phyloP scores from a whole-genome alignment of 2,329 filamentous ascomycete species.

The Herpomyces periplanetae region DNA sequence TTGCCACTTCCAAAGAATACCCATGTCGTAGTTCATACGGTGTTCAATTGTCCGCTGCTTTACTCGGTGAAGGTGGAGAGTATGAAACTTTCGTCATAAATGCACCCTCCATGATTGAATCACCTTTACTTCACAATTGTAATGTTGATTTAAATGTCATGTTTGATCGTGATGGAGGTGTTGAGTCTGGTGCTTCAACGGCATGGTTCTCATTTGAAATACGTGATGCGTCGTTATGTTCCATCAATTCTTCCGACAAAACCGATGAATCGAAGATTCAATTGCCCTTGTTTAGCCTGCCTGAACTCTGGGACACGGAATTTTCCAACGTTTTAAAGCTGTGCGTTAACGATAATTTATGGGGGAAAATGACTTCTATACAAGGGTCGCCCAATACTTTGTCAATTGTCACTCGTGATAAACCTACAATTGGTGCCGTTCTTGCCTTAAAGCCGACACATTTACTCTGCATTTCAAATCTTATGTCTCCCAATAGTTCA shows the following conservation, averaged over 20 bases:
- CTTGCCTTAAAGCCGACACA: too few species aligned
- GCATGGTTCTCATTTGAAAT: constrained; percentile 4
- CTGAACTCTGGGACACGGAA: constrained; percentile 21
- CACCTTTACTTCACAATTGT: constrained; percentile 25
- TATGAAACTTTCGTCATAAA: constrained; percentile 70
- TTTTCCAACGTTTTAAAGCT: constrained; percentile 11
- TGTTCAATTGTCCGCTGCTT: constrained; percentile 18
- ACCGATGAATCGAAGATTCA: constrained; percentile 5
- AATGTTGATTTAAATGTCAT: constrained; percentile 23
- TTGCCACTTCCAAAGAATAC: too few species aligned
- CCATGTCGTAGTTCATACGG: constrained; percentile 26
- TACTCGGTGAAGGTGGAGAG: constrained; percentile 70
- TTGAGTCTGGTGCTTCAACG: constrained; percentile 14
- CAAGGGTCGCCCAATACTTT: not conserved
- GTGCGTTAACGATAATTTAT: constrained; percentile 2
- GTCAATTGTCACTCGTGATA: constrained; percentile 1
- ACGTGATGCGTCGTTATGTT: constrained; percentile 3
- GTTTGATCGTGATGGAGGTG: constrained; percentile 21
- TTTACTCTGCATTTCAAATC: too few species aligned
- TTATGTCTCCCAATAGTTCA: too few species aligned
- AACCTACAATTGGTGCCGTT: too few species aligned
- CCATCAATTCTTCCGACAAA: too few species aligned
- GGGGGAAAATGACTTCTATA: constrained; percentile 1
- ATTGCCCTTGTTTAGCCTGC: constrained; percentile 11
- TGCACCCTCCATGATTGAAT: too few species aligned